Evolutionary conservation across 495 filamentous ascomycete genomes (phyloP), one percentile per base, ranked within the genome.

Genomic region (Neurospora sp.): DNA sequence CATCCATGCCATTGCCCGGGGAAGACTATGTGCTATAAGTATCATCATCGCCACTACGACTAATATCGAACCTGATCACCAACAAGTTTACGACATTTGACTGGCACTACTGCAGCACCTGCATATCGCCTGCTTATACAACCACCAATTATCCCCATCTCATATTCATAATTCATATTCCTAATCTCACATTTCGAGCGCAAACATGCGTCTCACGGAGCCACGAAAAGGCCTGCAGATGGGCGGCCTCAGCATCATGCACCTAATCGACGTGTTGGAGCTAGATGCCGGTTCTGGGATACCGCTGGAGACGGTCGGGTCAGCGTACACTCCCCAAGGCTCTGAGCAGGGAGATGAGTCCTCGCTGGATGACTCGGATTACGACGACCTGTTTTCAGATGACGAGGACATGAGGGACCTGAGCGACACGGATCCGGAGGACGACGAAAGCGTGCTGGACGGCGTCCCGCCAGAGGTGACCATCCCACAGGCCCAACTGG

Each of bases 191-290:
- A 53, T 22, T 53, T 53, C n/a, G 20, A 53, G n/a, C 22, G 45
- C 45, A 35, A 65, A 16, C 14, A 65, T 65, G 53, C 53, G 53
- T 65, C 53, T 65, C 1, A 65, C 53, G 0, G 53, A 65, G 2
- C 53, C 53, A 0, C 22, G 27, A 27, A 65, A 65, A 65, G 53
- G 27, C 53, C 5, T 65, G 27, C 53, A 65, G 27, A 0, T 42
- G 39, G 42, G 70, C 70, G 8, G n/a, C 31, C 40, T 71, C 31
- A 37, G 31, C 61, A 72, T 72, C 61, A 72, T 69, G 59, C 40
- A 41, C 61, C 59, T 40, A 14, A 72, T 72, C 37, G 61, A 72
- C 61, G 61, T 72, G 61, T 20, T 72, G 48, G 71, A 72, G 61
- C 71, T 72, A 14, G 71, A 72, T 27, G 53, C 53, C 14, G 53